Conservation (phyloP, 805 yeast species). For the Pichia cephalocereana region DNA sequence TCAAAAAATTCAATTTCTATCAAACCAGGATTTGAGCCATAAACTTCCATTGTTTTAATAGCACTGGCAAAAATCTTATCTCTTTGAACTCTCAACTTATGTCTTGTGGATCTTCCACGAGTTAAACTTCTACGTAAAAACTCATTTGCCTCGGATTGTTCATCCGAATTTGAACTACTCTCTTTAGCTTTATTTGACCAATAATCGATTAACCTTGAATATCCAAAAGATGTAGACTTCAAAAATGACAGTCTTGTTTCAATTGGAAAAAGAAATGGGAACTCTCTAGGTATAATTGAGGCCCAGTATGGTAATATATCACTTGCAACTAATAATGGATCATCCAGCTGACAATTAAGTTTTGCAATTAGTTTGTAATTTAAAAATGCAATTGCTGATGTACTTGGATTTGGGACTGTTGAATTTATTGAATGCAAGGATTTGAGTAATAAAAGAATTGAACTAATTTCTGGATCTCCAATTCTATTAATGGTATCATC, state of each 20-base stretch:
- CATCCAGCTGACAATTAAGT: slow-evolving; percentile 78
- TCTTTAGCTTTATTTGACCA: slow-evolving; percentile 50
- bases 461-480: slow-evolving; percentile 27
- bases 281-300: slow-evolving; percentile 58
- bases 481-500: slow-evolving; percentile 23
- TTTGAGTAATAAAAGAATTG: slow-evolving; percentile 41
- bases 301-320: slow-evolving; percentile 85
- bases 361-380: slow-evolving; percentile 83
- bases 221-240: slow-evolving; percentile 86
- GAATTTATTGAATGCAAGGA: slow-evolving; percentile 34
- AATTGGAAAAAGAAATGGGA: slow-evolving; percentile 77
- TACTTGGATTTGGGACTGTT: slow-evolving; percentile 15
- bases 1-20: slow-evolving; percentile 81
- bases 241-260: slow-evolving; percentile 70
- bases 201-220: slow-evolving; percentile 67
- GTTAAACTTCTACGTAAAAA: slow-evolving; percentile 26
- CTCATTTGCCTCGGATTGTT: slow-evolving; percentile 7
- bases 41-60: slow-evolving; percentile 61
- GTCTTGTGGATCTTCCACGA: slow-evolving; percentile 69
- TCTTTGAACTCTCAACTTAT: slow-evolving; percentile 72
- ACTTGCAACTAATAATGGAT: slow-evolving; percentile 79
- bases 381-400: slow-evolving; percentile 36
- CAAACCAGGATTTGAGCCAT: slow-evolving; percentile 72
- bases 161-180: slow-evolving; percentile 18
- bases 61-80: slow-evolving; percentile 66